Base-by-base conservation (phyloP, 2,329 filamentous ascomycete species). In the Epichloe bromicola region DNA sequence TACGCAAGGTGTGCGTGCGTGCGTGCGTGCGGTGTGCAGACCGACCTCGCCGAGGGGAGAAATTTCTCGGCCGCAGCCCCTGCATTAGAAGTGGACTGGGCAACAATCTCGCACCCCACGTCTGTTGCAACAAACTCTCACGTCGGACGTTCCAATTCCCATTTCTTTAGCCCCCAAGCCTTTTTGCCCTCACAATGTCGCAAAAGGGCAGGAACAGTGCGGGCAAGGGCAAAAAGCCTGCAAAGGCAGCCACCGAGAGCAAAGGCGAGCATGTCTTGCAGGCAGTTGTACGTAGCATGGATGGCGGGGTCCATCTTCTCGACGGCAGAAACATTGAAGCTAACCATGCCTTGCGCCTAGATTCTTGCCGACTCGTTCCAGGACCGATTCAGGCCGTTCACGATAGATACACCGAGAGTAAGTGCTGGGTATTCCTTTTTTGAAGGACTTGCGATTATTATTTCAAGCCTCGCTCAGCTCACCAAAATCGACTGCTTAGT, bases 281-380 rank as follows among this genome's bases (percentile, higher is more conserved):
- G 65, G 75, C 75, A 33, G 75, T 78, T 56, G 74, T 76, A 65
- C 56, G 74, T 72, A 51, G 46, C 43, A 59, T 61, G 56, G 59
- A 59, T 61, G 56, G 59, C 61, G 60, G 61, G 61, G 59, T 23
- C 39, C 48, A 11, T 40, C 39, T 36, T 42, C 48, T 15, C 12
- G 17, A 19, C 30, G 26, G 11, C 23, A 11, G 7, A 43, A 43
- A 26, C 3, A 36, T n/a, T 8, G 19, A 49, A 58, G 56, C 59
- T 60, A 51, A 62, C 49, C 34, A 39, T 47, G 14, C 49, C 39
- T 49, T 26, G 43, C 57, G 15, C 36, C 20, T 44, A 93, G 86
- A 77, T 98, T 53, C 81, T 98, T 57, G 86, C 91, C 57, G 93
- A 98, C 73, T 90, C 88, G 1, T 98, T 95, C 66, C 90, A 97